These are phyloP conservation scores for Haplosporangium gracile DNA, from an alignment of 192 early-diverging fungal species.

Conservation along the genomic window DNA sequence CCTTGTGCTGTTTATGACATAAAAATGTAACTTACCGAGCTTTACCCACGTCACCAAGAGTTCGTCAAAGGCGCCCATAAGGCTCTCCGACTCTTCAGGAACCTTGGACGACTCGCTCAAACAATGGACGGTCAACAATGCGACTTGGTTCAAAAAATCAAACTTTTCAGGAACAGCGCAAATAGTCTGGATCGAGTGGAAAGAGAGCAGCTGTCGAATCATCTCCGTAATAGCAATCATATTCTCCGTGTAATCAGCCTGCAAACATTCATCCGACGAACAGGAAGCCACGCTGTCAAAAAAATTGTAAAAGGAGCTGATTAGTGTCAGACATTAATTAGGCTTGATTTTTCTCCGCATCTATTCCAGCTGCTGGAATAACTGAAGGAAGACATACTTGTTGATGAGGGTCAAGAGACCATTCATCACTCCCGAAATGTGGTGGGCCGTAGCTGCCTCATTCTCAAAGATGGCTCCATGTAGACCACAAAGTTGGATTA, in stretches of 20 bases:
- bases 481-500: conserved; percentile 74
- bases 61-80: conserved; percentile 72
- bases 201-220: conserved; percentile 67
- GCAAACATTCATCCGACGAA: conserved; percentile 52
- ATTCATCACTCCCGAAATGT: conserved; percentile 67
- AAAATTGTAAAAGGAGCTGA: not conserved
- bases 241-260: conserved; percentile 50
- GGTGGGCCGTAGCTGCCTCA: conserved; percentile 59
- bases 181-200: conserved; percentile 62
- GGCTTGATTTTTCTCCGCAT: not conserved
- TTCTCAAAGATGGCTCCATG: conserved; percentile 67
- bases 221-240: conserved; percentile 62
- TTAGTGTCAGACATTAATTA: not conserved
- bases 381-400: conserved; percentile 54
- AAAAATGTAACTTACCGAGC: conserved; percentile 58
- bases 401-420: conserved; percentile 66
- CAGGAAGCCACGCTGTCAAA: conserved; percentile 39
- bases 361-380: not conserved
- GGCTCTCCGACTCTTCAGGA: conserved; percentile 63
- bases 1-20: not conserved
- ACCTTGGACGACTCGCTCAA: conserved; percentile 62
- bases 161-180: conserved; percentile 67
- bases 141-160: conserved; percentile 70
- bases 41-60: conserved; percentile 72
- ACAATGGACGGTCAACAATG: conserved; percentile 68